Evolutionary conservation across 1,139 yeast species (phyloP), one percentile per base, ranked within the genome.

Genomic region (Yamadazyma blattariae): DNA sequence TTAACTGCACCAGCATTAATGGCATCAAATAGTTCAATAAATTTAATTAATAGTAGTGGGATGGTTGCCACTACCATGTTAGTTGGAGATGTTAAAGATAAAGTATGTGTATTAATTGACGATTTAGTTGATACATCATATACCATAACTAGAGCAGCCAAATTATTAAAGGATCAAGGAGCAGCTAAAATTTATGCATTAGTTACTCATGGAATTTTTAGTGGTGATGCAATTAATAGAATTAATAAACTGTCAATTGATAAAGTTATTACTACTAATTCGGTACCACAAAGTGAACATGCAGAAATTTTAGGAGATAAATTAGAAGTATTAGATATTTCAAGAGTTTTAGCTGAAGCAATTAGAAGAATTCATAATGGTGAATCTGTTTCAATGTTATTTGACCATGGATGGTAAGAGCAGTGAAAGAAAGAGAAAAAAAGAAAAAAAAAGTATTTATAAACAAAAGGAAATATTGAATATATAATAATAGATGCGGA

Each of bases 351-450:
- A 52, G 96, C 95, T 12, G 99, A 92, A 58, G 92, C 97, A 2
- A 88, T 92, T 33, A 74, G 99, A 59, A 73, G 99, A 58, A 90
- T 92, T 32, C 96, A 92, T 60, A 92, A 92, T 50, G 99, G 99
- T 46, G 99, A 92, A 66, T 80, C 92, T 20, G 96, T 92, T 15
- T 83, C 95, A 14, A 84, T 89, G 87, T 70, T 92, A 42, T 92
- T 92, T 63, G 96, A 89, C 53, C 90, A 87, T 51, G 90, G 88
- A 2, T 81, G 86, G 83, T 79, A 30, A 33, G n/a, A 21, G n/a
- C n/a, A n/a, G n/a, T n/a, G n/a, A n/a, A n/a, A n/a, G n/a, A n/a
- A n/a, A n/a, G n/a, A n/a, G n/a, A n/a, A n/a, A n/a, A n/a, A n/a
- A n/a, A n/a, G n/a, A n/a, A n/a, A n/a, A n/a, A n/a, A n/a, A n/a